phyloP scores from a whole-genome alignment of 345 rosid species.

The Isatis tinctoria region DNA sequence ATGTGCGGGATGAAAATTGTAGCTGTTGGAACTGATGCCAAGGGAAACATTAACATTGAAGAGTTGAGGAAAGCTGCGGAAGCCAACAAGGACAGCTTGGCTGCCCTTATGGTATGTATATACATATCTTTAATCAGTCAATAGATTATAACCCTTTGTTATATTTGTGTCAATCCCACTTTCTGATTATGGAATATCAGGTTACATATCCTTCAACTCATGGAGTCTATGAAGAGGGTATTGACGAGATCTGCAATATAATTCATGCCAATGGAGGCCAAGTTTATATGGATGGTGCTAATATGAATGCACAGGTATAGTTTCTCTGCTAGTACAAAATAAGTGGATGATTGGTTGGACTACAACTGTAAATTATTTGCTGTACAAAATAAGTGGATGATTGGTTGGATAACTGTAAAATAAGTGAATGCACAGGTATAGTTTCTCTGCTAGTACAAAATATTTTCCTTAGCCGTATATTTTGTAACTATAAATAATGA shows the following conservation, averaged over 20 bases:
- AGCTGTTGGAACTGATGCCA: slow-evolving; percentile 87
- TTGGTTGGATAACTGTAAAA: too few species aligned
- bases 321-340: neutral
- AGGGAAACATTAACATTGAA: slow-evolving; percentile 90
- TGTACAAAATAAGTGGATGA: too few species aligned
- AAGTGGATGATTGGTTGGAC: too few species aligned
- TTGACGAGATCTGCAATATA: slow-evolving; percentile 86
- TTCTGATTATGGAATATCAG: neutral
- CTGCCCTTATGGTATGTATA: slow-evolving; percentile 65
- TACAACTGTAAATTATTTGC: too few species aligned
- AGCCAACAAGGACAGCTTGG: slow-evolving; percentile 74
- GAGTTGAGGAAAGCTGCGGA: slow-evolving; percentile 89
- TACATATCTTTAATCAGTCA: neutral
- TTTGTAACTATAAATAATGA: too few species aligned
- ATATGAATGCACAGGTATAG: slow-evolving; percentile 91
- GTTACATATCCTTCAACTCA: slow-evolving; percentile 96
- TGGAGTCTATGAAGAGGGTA: slow-evolving; percentile 94
- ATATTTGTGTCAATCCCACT: neutral
- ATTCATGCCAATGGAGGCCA: slow-evolving; percentile 96
- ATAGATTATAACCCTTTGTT: neutral
- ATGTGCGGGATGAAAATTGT: slow-evolving; percentile 98
- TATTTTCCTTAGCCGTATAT: too few species aligned
- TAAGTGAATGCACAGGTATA: too few species aligned
- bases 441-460: too few species aligned
- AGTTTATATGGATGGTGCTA: slow-evolving; percentile 98